Evolutionary conservation across 2,329 filamentous ascomycete genomes (phyloP), one percentile per base, ranked within the genome.

Genomic region (Torrubiellomyces zombiae): DNA sequence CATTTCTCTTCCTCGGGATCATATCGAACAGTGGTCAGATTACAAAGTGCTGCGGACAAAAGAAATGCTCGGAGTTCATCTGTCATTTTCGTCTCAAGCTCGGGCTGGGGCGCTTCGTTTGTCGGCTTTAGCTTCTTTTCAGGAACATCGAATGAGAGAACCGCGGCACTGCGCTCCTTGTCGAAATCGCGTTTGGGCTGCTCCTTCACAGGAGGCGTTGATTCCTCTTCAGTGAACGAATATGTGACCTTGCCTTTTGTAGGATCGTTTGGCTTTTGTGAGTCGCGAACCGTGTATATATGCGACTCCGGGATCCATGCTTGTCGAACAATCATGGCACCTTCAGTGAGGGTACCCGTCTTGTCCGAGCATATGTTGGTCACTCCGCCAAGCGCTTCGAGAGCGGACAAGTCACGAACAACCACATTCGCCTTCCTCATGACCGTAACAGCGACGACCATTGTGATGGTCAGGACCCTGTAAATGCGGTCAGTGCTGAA

Each of bases 321-420:
- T 40, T 73, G 72, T 33, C 68, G 60, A 10, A 73, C 67, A 33
- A 77, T 69, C 74, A 78, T 78, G 37, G 70, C 71, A 18, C 73
- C 68, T 36, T 73, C 66, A 0, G 71, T 75, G 9, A 75, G 51
- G 1, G 75, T 80, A 9, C 75, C 75, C 0, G 74, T 79, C 49
- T 78, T 78, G 50, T 78, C 74, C 14, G 72, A 77, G 47, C 74
- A 79, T 38, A 79, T 75, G 40, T 76, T 71, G 28, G 72, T 78
- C 14, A 79, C 72, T 21, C 69, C 73, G 9, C 75, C 75, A 2
- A 80, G 59, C 9, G 73, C 71, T 38, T 80, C 75, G 0, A 79
- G 58, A 0, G 71, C 69, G 4, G 69, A 68, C 21, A 79, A 55
- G 38, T 76, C 72, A 34, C 69, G 60, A 15, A 75, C 66, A 26